These are phyloP conservation scores for Trypanosoma mega DNA, from an alignment of 208 protist genomes.

Conservation along the genomic window DNA sequence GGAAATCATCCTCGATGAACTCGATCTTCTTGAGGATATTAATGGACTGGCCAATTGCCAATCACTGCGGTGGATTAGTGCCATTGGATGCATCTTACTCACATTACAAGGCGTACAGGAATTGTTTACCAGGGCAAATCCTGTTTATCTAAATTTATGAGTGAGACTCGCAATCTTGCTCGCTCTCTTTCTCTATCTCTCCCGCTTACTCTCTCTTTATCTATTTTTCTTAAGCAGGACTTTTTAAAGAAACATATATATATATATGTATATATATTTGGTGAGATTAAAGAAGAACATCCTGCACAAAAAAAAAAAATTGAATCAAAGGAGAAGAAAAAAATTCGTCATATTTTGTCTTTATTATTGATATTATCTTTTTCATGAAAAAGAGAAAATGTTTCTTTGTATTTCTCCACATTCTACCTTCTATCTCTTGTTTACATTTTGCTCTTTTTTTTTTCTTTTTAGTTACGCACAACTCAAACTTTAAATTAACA, in stretches of 20 bases:
- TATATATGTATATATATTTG: too few relatives aligned
- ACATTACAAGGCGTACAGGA: slow-evolving; percentile 7
- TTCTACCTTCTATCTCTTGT: not conserved
- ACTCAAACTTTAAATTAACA: too few relatives aligned
- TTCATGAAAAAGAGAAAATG: not conserved
- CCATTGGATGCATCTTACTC: slow-evolving; percentile 9
- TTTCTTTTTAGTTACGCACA: not conserved
- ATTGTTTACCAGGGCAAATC: not conserved
- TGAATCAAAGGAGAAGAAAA: not conserved
- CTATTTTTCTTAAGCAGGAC: too few relatives aligned
- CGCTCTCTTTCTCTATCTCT: too few relatives aligned
- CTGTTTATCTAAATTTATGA: slow-evolving; percentile 1
- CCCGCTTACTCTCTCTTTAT: too few relatives aligned
- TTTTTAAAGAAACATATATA: too few relatives aligned
- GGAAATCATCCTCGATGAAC: slow-evolving; percentile 37
- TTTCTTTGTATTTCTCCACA: not conserved
- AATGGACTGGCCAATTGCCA: not conserved
- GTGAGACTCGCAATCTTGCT: too few relatives aligned
- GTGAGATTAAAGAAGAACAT: too few relatives aligned
- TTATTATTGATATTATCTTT: not conserved
- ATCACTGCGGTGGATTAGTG: slow-evolving; percentile 12
- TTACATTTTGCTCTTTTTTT: not conserved
- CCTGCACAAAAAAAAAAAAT: not conserved
- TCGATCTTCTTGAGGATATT: slow-evolving; percentile 17
- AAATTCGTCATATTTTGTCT: not conserved